Base-by-base conservation (phyloP, 2,329 filamentous ascomycete genomes). In the Paracamarosporium sp. region DNA sequence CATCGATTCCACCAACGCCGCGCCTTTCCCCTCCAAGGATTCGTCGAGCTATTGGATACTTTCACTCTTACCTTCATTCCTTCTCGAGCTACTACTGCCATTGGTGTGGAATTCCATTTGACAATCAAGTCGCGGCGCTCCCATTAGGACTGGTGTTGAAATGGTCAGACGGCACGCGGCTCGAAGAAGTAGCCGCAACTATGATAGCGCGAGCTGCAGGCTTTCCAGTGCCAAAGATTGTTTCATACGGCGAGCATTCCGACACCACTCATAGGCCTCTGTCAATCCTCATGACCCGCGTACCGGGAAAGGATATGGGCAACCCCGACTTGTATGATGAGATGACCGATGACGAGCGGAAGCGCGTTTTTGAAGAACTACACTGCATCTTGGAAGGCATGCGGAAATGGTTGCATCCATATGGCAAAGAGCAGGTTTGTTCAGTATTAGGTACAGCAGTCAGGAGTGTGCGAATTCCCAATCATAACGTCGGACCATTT, bases 281-380 rank as follows among this genome's bases (percentile, higher is more conserved):
- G 1, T 64, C 62, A 38, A 58, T 68, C 17, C 33, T 64, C 25
- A 63, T 81, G 76, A 80, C 77, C n/a, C 70, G 76, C 25, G 55
- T 78, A 47, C 76, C 74, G 17, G 75, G 77, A 5, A 53, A 64
- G 6, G 72, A 67, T 11, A 59, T 79, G 25, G 68, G 64, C 17
- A n/a, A 62, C 33, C 55, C 44, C 43, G 72, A 77, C 50, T 64
- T 62, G 3, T 61, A 56, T 17, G 63, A 76, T 50, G 35, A 22
- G 17, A 62, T 79, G 33, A 57, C 63, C 9, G 40, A 64, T 17
- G 64, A 77, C 33, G 55, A 59, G 5, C 70, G 76, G 52, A 69
- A 67, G 1, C 72, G 70, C 5, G 75, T 70, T 66, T 63, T 76
- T 15, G 40, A 68, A 1, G 73, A 80, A 53, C 60, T 80, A 15